These are phyloP conservation scores for Suhomyces tanzawaensis DNA, from an alignment of 805 yeast species.

Conservation along the genomic window DNA sequence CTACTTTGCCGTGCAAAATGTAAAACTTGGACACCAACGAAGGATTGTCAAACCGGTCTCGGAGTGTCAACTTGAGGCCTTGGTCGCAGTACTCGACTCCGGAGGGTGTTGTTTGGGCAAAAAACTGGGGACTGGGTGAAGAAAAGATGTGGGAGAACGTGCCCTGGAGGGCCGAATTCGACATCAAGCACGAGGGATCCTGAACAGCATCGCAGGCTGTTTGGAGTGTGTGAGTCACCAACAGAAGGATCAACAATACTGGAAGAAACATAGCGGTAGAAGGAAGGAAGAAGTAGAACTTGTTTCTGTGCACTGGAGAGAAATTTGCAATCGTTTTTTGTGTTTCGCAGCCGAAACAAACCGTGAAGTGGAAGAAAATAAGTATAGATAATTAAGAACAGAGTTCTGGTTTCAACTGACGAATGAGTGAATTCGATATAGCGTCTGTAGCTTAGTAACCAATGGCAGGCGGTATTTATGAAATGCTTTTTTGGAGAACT, in stretches of 20 bases:
- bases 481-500: too few species aligned
- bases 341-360: too few species aligned
- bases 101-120: not conserved
- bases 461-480: too few species aligned
- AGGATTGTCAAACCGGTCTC: slow-evolving; percentile 15
- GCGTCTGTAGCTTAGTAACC: too few species aligned
- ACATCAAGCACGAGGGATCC: slow-evolving; percentile 24
- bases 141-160: slow-evolving; percentile 10
- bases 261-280: too few species aligned
- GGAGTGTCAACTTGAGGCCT: slow-evolving; percentile 11
- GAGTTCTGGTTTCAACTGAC: too few species aligned
- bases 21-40: slow-evolving; percentile 15
- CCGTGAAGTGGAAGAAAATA: too few species aligned
- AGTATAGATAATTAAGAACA: too few species aligned
- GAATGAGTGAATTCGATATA: too few species aligned
- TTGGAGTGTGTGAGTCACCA: not conserved
- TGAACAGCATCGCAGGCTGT: slow-evolving; percentile 25
- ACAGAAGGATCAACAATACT: not conserved
- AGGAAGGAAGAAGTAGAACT: too few species aligned
- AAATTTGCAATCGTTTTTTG: too few species aligned
- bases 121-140: slow-evolving; percentile 3
- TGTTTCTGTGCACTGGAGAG: too few species aligned
- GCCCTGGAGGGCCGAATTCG: slow-evolving; percentile 24
- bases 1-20: slow-evolving; percentile 36
- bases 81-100: slow-evolving; percentile 4